Evolutionary conservation across 2,329 filamentous ascomycete genomes (phyloP).

Genomic region (Xylariaceae sp.): DNA sequence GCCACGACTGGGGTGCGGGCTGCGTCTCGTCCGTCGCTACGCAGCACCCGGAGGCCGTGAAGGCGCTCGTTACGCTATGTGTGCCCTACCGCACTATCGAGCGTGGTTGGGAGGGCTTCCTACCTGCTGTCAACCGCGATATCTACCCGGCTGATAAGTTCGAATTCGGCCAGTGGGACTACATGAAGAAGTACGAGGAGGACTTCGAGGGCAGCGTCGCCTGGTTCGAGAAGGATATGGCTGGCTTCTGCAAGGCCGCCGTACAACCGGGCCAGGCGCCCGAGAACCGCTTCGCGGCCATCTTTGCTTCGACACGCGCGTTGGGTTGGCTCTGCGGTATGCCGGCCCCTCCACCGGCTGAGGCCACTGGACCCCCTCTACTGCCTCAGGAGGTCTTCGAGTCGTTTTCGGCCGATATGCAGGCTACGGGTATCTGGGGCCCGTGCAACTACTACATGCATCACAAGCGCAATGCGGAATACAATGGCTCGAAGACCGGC

Average conservation of each 20-base stretch:
- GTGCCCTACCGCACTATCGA: constrained; percentile 41
- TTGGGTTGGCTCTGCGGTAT: constrained; percentile 13
- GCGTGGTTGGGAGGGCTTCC: constrained; percentile 34
- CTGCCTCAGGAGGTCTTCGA: constrained; percentile 21
- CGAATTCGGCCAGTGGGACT: constrained; percentile 33
- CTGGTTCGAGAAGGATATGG: constrained; percentile 20
- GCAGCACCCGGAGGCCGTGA: constrained; percentile 27
- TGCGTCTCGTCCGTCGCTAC: constrained; percentile 27
- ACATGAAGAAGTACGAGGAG: constrained; percentile 28
- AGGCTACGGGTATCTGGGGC: constrained; percentile 36
- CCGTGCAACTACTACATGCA: constrained; percentile 36
- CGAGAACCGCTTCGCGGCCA: constrained; percentile 21
- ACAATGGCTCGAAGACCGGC: constrained; percentile 27
- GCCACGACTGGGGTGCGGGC: constrained; percentile 40
- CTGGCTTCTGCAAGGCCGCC: constrained; percentile 10
- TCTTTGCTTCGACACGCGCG: constrained; percentile 6
- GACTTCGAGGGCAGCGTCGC: constrained; percentile 22
- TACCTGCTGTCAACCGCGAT: constrained; percentile 37
- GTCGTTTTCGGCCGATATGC: constrained; percentile 29
- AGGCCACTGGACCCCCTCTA: not conserved
- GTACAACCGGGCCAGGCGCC: constrained; percentile 24
- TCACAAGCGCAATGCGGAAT: constrained; percentile 38
- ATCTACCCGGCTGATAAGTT: constrained; percentile 42
- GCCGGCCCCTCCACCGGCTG: constrained; percentile 2
- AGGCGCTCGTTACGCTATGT: constrained; percentile 27